These are phyloP conservation scores for Ceratobasidium theobromae DNA, from an alignment of 1,284 basidiomycete genomes.

Conservation along the genomic window DNA sequence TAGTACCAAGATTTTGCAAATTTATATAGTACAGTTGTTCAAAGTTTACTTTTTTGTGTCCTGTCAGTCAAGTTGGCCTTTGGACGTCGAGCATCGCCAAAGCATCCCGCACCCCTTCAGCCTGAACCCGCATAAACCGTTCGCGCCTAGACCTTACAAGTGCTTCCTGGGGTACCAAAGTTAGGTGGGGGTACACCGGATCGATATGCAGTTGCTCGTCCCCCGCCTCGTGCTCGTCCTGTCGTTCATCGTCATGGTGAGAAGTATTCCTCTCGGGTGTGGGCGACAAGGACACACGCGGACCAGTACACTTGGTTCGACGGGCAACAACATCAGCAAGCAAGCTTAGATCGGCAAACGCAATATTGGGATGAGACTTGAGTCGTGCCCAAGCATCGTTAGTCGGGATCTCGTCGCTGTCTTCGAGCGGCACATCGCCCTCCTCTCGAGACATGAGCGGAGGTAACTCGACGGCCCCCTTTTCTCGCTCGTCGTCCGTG, in stretches of 20 bases:
- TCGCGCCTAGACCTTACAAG: conserved; percentile 50
- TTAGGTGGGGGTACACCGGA: conserved; percentile 31
- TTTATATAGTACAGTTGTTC: background rate
- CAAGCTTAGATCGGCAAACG: conserved; percentile 76
- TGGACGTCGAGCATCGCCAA: conserved; percentile 67
- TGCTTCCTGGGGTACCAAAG: conserved; percentile 57
- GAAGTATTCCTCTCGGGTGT: conserved; percentile 45
- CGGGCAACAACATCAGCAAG: conserved; percentile 87
- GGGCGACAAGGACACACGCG: conserved; percentile 66
- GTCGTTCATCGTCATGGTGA: background rate
- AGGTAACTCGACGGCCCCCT: background rate
- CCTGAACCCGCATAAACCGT: conserved; percentile 69
- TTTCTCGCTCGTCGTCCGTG: background rate
- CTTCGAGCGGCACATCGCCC: background rate
- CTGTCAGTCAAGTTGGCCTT: background rate
- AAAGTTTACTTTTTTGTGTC: background rate
- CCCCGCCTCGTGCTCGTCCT: background rate
- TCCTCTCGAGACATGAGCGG: background rate
- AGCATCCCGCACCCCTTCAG: conserved; percentile 76
- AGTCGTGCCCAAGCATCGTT: conserved; percentile 84
- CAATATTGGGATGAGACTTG: conserved; percentile 85
- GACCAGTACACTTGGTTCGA: conserved; percentile 74
- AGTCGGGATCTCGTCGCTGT: conserved; percentile 64
- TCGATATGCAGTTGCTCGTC: background rate
- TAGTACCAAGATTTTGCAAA: background rate